Evolutionary conservation across 495 filamentous ascomycete species (phyloP).

Genomic region (Aspergillus olivimuriae): DNA sequence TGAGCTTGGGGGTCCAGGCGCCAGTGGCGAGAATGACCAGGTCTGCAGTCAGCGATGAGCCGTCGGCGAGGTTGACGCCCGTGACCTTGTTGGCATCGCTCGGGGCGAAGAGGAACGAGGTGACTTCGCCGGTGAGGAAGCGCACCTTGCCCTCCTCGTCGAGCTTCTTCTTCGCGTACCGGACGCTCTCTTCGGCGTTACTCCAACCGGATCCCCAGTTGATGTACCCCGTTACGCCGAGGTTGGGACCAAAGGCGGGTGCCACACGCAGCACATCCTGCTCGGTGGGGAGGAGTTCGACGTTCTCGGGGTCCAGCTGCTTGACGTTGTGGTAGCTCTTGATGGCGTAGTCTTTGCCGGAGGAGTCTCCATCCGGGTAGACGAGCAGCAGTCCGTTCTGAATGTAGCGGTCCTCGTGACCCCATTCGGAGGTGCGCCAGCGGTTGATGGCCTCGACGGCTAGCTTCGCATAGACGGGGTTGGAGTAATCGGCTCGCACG

Average conservation of each 20-base stretch:
- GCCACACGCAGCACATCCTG: conserved; percentile 34
- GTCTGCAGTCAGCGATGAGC: conserved; percentile 53
- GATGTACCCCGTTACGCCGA: conserved; percentile 62
- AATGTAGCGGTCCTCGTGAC: conserved; percentile 61
- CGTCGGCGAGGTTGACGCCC: conserved; percentile 52
- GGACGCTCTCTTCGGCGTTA: conserved; percentile 69
- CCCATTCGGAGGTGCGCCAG: conserved; percentile 64
- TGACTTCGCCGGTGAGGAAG: conserved; percentile 59
- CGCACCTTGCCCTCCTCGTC: conserved; percentile 52
- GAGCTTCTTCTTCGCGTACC: conserved; percentile 58
- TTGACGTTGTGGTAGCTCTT: conserved; percentile 61
- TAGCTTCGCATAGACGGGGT: conserved; percentile 64
- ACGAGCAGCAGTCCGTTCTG: conserved; percentile 71
- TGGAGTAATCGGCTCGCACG: conserved; percentile 75
- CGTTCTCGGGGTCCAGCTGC: conserved; percentile 33
- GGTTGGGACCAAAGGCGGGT: conserved; percentile 41
- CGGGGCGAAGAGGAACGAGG: conserved; percentile 41
- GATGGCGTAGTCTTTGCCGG: conserved; percentile 57
- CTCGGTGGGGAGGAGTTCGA: conserved; percentile 43
- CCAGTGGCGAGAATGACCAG: conserved; percentile 77
- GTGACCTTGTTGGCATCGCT: conserved; percentile 24
- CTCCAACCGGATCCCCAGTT: conserved; percentile 80
- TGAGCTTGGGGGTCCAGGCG: conserved; percentile 70
- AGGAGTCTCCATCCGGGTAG: conserved; percentile 41
- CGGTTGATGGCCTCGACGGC: conserved; percentile 56